These are phyloP conservation scores for Cladophialophora exuberans DNA, from an alignment of 2,329 filamentous ascomycete species.

Conservation along the genomic window DNA sequence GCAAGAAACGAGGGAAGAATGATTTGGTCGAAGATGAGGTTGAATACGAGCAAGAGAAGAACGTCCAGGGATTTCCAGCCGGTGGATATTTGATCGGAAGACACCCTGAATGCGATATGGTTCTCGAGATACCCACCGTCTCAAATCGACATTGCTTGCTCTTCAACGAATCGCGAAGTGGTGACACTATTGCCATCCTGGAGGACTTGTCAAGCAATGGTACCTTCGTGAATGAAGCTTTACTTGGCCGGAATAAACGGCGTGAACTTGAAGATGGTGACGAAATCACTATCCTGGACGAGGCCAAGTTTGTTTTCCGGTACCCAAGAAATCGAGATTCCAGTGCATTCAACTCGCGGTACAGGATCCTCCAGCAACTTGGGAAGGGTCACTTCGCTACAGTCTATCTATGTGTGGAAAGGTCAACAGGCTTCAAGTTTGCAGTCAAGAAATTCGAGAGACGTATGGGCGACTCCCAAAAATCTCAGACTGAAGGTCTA, in stretches of 20 bases:
- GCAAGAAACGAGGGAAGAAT: conserved; percentile 50
- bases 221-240: conserved; percentile 90
- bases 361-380: conserved; percentile 79
- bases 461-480: conserved; percentile 77
- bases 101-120: conserved; percentile 87
- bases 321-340: conserved; percentile 76
- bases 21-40: conserved; percentile 58
- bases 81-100: conserved; percentile 90
- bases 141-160: conserved; percentile 73
- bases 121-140: conserved; percentile 75
- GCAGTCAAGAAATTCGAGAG: conserved; percentile 96
- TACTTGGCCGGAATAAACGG: conserved; percentile 89
- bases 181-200: conserved; percentile 69
- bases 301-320: conserved; percentile 86
- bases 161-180: conserved; percentile 60
- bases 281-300: conserved; percentile 83
- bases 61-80: conserved; percentile 62
- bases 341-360: conserved; percentile 83
- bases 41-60: conserved; percentile 65
- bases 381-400: conserved; percentile 96
- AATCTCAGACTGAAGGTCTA: conserved; percentile 79
- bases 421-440: conserved; percentile 76
- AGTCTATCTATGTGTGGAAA: conserved; percentile 89
- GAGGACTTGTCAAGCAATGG: conserved; percentile 96
- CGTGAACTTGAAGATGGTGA: conserved; percentile 87